Evolutionary conservation across 768 basidiomycete genomes (phyloP).

Genomic region (Scleroderma bovista): DNA sequence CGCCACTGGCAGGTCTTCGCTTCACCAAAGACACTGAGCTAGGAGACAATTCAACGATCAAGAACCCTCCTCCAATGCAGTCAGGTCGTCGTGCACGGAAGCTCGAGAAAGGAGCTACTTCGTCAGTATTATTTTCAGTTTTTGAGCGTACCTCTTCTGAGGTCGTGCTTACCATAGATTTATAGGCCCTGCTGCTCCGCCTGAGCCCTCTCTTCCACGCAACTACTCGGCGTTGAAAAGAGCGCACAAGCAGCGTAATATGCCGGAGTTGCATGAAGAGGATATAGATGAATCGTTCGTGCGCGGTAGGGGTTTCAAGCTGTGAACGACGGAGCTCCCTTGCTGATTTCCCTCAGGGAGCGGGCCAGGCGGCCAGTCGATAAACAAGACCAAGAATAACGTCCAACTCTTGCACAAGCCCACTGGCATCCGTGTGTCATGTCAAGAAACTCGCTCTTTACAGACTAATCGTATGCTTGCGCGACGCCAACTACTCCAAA

Average conservation of each 20-base stretch:
- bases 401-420: conserved; percentile 88
- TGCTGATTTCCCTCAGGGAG: conserved; percentile 50
- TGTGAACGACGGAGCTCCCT: background rate
- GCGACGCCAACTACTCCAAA: conserved; percentile 65
- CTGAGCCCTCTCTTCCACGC: conserved; percentile 26
- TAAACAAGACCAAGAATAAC: conserved; percentile 92
- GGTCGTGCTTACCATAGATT: conserved; percentile 19
- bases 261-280: conserved; percentile 67
- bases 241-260: conserved; percentile 54
- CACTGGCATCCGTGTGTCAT: conserved; percentile 78
- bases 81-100: conserved; percentile 45
- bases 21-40: conserved; percentile 81
- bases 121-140: conserved; percentile 19
- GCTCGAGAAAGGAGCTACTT: conserved; percentile 33
- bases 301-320: conserved; percentile 49
- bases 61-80: conserved; percentile 44
- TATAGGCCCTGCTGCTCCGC: conserved; percentile 29
- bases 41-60: conserved; percentile 79
- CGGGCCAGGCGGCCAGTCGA: conserved; percentile 94
- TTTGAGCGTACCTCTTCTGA: conserved; percentile 22
- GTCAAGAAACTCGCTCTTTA: conserved; percentile 86
- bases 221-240: conserved; percentile 69
- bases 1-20: conserved; percentile 49
- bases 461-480: conserved; percentile 75
- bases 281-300: conserved; percentile 89